Evolutionary conservation across 2,329 filamentous ascomycete species (phyloP).

Genomic region (Calonectria hongkongensis): DNA sequence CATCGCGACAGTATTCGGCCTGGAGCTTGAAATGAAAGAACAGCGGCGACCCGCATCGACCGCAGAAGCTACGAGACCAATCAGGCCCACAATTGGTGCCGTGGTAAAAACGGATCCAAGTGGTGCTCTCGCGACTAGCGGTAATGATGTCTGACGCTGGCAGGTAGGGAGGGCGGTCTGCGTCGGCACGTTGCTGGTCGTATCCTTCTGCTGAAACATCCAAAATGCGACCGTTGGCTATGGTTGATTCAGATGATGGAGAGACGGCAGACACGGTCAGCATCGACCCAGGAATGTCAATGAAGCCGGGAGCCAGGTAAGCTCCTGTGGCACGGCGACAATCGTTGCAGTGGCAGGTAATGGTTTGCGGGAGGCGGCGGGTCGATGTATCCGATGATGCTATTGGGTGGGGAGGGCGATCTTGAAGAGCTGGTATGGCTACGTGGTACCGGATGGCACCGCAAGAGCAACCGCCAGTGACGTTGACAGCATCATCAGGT

Average conservation of each 20-base stretch:
- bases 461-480: constrained; percentile 55
- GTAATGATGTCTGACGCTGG: constrained; percentile 48
- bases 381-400: constrained; percentile 33
- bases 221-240: constrained; percentile 44
- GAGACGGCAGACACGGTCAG: constrained; percentile 50
- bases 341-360: constrained; percentile 53
- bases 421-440: constrained; percentile 41
- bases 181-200: constrained; percentile 40
- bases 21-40: constrained; percentile 47
- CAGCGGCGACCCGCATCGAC: constrained; percentile 50
- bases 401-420: constrained; percentile 43
- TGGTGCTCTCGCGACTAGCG: constrained; percentile 38
- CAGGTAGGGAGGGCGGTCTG: constrained; percentile 44
- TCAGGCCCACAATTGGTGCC: constrained; percentile 39
- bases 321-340: constrained; percentile 47
- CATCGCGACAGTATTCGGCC: constrained; percentile 41
- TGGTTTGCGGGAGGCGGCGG: constrained; percentile 44
- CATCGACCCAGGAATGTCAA: constrained; percentile 45
- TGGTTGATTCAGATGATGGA: constrained; percentile 30
- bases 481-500: constrained; percentile 46
- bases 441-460: constrained; percentile 53
- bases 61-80: constrained; percentile 53
- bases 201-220: constrained; percentile 44
- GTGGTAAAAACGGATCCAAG: constrained; percentile 55
- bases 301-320: constrained; percentile 32